These are phyloP conservation scores for Phytophthora colocasiae DNA, from an alignment of 352 stramenopile species.

Conservation along the genomic window DNA sequence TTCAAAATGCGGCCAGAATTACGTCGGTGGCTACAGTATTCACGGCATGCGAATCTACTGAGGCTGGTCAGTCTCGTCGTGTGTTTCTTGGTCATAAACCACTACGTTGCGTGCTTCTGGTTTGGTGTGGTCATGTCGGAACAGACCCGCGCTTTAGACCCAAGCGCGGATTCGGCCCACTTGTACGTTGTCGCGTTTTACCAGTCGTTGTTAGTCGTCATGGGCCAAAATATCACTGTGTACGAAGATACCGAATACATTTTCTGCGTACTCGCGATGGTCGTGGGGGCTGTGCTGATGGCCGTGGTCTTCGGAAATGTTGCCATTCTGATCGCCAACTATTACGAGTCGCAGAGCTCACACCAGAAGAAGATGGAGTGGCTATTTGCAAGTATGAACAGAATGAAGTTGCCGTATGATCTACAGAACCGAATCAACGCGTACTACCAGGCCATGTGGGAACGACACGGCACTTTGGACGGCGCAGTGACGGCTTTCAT, in stretches of 20 bases:
- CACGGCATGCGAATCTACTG: constrained; percentile 78
- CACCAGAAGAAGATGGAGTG: constrained; percentile 91
- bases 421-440: constrained; percentile 87
- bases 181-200: constrained; percentile 79
- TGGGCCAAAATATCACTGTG: constrained; percentile 80
- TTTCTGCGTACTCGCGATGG: constrained; percentile 74
- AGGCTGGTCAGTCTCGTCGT: constrained; percentile 72
- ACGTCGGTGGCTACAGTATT: constrained; percentile 85
- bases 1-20: constrained; percentile 78
- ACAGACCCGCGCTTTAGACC: constrained; percentile 45
- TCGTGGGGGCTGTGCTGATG: constrained; percentile 82
- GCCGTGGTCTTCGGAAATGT: constrained; percentile 90
- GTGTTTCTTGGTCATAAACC: constrained; percentile 76
- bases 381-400: constrained; percentile 85
- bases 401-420: constrained; percentile 79
- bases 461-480: constrained; percentile 81
- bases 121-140: constrained; percentile 67
- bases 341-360: constrained; percentile 84
- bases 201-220: constrained; percentile 72
- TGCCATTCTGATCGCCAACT: constrained; percentile 86
- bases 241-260: constrained; percentile 76
- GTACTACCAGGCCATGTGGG: constrained; percentile 90
- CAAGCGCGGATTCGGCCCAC: constrained; percentile 38
- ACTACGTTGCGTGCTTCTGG: constrained; percentile 86
- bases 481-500: constrained; percentile 80